phyloP scores from a whole-genome alignment of 768 basidiomycete genomes.

The Tylopilus sp. region DNA sequence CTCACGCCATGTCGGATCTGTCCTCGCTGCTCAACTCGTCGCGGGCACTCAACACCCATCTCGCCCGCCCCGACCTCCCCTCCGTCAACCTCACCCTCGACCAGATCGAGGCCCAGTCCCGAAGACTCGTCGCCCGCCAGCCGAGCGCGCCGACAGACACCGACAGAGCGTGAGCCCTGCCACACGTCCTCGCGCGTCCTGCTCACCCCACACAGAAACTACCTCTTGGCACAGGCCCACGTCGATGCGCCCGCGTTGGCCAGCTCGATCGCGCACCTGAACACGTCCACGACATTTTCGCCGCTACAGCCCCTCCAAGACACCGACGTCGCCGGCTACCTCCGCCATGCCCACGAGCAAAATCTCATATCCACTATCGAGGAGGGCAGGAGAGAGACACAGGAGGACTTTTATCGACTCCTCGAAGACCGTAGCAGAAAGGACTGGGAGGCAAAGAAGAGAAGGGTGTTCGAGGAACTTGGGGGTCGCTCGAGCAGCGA shows the following conservation, averaged over 20 bases:
- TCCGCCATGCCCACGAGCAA: conserved; percentile 93
- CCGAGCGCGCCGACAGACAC: conserved; percentile 59
- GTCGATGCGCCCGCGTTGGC: conserved; percentile 90
- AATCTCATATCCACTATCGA: conserved; percentile 93
- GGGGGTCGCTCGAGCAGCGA: conserved; percentile 64
- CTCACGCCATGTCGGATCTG: conserved; percentile 39
- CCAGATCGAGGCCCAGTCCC: conserved; percentile 92
- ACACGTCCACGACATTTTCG: conserved; percentile 78
- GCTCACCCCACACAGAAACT: conserved; percentile 53
- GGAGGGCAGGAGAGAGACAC: conserved; percentile 80
- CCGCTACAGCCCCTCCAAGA: conserved; percentile 92
- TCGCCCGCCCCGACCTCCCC: conserved; percentile 79
- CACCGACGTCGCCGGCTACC: conserved; percentile 90
- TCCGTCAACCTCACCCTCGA: conserved; percentile 87
- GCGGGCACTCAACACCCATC: conserved; percentile 70
- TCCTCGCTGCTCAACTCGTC: conserved; percentile 71
- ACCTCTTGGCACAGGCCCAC: conserved; percentile 89
- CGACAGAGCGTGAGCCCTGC: conserved; percentile 63
- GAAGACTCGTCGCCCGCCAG: conserved; percentile 75
- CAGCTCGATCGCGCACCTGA: conserved; percentile 78
- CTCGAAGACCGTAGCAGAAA: conserved; percentile 70
- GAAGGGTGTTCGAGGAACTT: conserved; percentile 84
- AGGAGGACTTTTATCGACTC: conserved; percentile 79
- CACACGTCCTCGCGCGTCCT: conserved; percentile 5
- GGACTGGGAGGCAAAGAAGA: conserved; percentile 91